Percentiles rank a stretch among this genome's conserved stretches.
These are phyloP conservation scores for Phytophthora sp. DNA, from an alignment of 352 stramenopile genomes.

Conservation along the genomic window DNA sequence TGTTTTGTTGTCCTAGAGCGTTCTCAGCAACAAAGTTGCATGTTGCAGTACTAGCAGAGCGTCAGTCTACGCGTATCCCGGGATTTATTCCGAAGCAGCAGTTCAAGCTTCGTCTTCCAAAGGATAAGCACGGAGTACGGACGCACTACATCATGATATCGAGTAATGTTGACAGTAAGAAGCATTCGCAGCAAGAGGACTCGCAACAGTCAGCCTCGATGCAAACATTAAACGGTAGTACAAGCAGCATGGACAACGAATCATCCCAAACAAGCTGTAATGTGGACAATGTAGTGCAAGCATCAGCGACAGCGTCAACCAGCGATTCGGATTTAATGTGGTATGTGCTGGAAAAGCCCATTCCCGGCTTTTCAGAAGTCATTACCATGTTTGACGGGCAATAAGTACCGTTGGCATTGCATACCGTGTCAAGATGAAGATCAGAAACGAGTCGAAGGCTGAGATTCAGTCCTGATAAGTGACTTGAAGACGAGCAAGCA, in stretches of 20 bases:
- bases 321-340: conserved; percentile 37
- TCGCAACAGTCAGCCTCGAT: not conserved
- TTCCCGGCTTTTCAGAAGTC: conserved; percentile 45
- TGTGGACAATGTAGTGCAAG: not conserved
- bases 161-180: conserved; percentile 14
- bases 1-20: conserved; percentile 31
- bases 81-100: conserved; percentile 71
- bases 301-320: not conserved
- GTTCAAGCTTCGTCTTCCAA: conserved; percentile 62
- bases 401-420: not conserved
- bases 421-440: too few relatives aligned
- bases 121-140: conserved; percentile 25
- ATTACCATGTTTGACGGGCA: conserved; percentile 19
- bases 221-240: not conserved
- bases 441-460: too few relatives aligned
- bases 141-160: conserved; percentile 37
- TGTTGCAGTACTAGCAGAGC: conserved; percentile 54
- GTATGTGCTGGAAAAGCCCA: conserved; percentile 54
- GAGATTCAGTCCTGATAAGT: not conserved
- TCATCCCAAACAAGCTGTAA: not conserved
- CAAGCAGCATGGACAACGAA: not conserved
- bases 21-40: conserved; percentile 59
- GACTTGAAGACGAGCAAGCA: conserved; percentile 25
- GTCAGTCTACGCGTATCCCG: conserved; percentile 31
- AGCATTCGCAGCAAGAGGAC: not conserved